Evolutionary conservation across 176 grass and related monocot species (phyloP), one percentile per base, ranked within the genome.

Genomic region (Aegilops umbellulata): DNA sequence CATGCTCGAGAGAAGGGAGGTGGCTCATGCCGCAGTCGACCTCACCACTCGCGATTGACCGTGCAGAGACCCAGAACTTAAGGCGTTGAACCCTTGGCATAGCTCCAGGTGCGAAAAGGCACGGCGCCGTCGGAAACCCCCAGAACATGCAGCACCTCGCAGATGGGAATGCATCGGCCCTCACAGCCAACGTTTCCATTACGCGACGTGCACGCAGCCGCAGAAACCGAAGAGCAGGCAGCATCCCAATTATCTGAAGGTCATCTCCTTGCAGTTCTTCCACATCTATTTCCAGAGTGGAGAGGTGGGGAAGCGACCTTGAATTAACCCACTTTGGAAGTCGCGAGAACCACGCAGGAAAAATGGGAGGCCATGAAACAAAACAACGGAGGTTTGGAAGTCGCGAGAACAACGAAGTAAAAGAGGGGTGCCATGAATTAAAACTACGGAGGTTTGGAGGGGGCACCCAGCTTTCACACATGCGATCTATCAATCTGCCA

Each of bases 21-120:
- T 41, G 39, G 9, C 39, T 2, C 39, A 41, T 10, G 39, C 39
- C 9, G 39, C 39, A 41, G 39, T 41, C 10, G 3, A 41, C 39
- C 39, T 41, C 10, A 3, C 9, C 9, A 41, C 39, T 41, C 2
- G 39, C 10, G 39, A 41, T 41, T 2, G 10, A 41, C 8, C 0
- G 2, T 1, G 6, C 39, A 41, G 39, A 41, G 9, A 3, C 10
- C 9, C 0, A 0, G 1, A 64, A 64, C 1, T 0, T 0, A 64
- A 64, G 24, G 11, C 0, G 10, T 0, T 64, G 61, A 64, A 27
- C 61, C 10, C 23, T 14, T 15, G 61, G 61, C 24, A 64, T 27
- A 64, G 61, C 61, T 13, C 61, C 61, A 26, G 61, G 61, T 64
- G 61, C 24, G 0, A 64, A 64, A 11, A 64, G 24, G 24, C 61